Conservation (phyloP, 345 rosid species). For the Sonneratia alba region DNA sequence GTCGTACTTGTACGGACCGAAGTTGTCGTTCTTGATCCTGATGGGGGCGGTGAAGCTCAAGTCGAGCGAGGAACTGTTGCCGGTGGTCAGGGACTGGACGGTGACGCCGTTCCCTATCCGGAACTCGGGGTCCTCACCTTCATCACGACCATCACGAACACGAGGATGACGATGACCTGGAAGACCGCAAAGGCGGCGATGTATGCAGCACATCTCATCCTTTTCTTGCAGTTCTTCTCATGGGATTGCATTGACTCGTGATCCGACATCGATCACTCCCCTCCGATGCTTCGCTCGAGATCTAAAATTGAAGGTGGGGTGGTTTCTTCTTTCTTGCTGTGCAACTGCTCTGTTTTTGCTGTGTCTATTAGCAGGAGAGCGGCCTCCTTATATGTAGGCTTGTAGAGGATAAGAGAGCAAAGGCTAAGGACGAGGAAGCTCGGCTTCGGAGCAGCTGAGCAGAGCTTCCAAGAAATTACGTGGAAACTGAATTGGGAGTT, state of each 20-base stretch:
- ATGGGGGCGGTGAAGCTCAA: constrained; percentile 8
- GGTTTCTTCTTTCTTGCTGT: too few relatives aligned
- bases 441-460: background rate
- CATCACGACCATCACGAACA: constrained; percentile 14
- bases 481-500: background rate
- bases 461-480: background rate
- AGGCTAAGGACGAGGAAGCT: background rate
- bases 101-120: constrained; percentile 3
- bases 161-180: constrained; percentile 12
- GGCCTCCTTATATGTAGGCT: background rate
- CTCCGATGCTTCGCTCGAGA: background rate
- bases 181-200: constrained; percentile 10
- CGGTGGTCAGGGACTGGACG: background rate
- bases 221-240: constrained; percentile 11
- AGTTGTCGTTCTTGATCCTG: constrained; percentile 16
- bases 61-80: background rate
- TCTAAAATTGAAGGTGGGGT: background rate
- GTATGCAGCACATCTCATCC: too few relatives aligned
- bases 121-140: constrained; percentile 13
- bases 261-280: background rate
- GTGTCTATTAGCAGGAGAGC: background rate
- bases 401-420: too few relatives aligned
- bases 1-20: constrained; percentile 17
- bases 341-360: background rate
- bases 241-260: background rate